Base-by-base conservation (phyloP, 2,329 filamentous ascomycete species). In the Mycosphaerella sp. region DNA sequence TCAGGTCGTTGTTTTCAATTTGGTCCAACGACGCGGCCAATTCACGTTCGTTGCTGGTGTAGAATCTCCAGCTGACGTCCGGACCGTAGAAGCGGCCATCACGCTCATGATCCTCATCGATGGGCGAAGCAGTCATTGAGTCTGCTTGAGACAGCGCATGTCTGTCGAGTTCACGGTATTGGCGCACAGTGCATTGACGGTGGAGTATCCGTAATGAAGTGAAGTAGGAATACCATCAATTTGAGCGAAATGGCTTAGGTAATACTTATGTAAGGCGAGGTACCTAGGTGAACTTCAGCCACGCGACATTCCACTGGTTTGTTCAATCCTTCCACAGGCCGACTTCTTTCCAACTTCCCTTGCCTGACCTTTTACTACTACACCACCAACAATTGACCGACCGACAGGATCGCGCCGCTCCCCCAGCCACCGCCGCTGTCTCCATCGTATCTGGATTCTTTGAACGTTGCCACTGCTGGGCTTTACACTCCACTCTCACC, bases 71-170 rank as follows among this genome's bases (percentile, higher is more conserved):
- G 58, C 83, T 84, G 30, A 78, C 78, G 13, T 77, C 69, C 1
- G 77, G 70, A 1, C 89, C 87, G n/a, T 68, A 73, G 76, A 86
- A 94, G 54, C 81, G 82, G 64, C 93, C 93, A n/a, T 59, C 52
- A 4, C 64, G 63, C 35, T 63, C 56, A 10, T 60, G 52, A 12
- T 58, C 57, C 21, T 6, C 21, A 25, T 25, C 2, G 48, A 46
- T 12, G 43, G 46, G 37, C 32, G 30, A 34, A n/a, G 3, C 21
- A 50, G 35, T 54, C 47, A 28, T 48, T 35, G 32, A 45, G 27
- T 14, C 36, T 34, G 21, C n/a, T 32, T 37, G 18, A 2, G 4
- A 12, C 27, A 18, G 25, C 41, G 13, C 21, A 25, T 1, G 21
- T 25, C 21, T 25, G 21, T 25, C 21, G 6, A 25, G 21, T 25